Evolutionary conservation across 2,329 filamentous ascomycete species (phyloP), one percentile per base, ranked within the genome.

Genomic region (Aureobasidium sp.): DNA sequence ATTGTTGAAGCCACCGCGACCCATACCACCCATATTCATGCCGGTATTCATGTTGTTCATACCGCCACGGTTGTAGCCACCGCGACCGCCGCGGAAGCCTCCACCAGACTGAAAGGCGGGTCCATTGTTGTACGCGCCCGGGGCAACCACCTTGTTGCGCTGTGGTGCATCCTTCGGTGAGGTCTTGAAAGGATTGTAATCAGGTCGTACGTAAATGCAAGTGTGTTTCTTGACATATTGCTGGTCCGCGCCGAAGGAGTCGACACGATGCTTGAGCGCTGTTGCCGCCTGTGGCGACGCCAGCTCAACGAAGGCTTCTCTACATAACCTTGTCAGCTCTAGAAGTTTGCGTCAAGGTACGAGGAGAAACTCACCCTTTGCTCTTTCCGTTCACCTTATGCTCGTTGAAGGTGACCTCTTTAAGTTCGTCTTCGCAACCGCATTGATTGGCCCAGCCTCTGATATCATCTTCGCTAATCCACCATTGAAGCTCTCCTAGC

Each of bases 381-480:
- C 91, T 96, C 78, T 99, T 99, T 68, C 94, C 94, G 68, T 99
- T 99, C 51, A 97, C 92, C 73, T 99, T 99, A 76, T 97, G 94
- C 74, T 99, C 94, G 69, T 91, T 97, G 74, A 97, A 99, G 0
- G 92, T 96, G 57, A 99, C 85, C 64, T 97, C 94, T 69, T 90
- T 91, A 21, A 97, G 78, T 69, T 96, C 90, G 49, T 87, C 82
- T 73, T 97, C 94, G 67, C 85, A 90, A 2, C 83, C 84, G n/a
- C 88, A 90, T 66, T 89, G 82, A 66, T 86, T 85, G 29, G 89
- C 81, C 90, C 91, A 97, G 55, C 88, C 89, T 59, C 94, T 88
- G 61, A 99, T 85, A 68, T 97, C 91, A 70, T 99, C 94, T 71
- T 99, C 94, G 2, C 89, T 96, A 34, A 87, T 92, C 93, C 93